These are phyloP conservation scores for Trametes gibbosa DNA, from an alignment of 768 basidiomycete genomes.

Conservation along the genomic window DNA sequence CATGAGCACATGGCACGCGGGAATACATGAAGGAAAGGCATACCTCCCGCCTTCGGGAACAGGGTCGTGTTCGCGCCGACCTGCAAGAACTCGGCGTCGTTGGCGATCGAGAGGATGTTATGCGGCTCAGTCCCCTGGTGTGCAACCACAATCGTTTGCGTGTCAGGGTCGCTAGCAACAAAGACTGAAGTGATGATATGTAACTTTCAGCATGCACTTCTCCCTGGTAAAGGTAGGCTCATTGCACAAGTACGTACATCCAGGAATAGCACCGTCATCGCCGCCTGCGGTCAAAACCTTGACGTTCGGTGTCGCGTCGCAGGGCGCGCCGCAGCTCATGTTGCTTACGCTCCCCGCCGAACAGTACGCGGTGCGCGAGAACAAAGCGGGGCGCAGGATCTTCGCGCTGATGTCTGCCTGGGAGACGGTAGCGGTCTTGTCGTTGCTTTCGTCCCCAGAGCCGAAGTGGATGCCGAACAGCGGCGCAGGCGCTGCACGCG, in stretches of 20 bases:
- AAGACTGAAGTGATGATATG: conserved; percentile 17
- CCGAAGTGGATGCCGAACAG: conserved; percentile 23
- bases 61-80: conserved; percentile 35
- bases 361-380: conserved; percentile 29
- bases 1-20: background rate
- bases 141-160: conserved; percentile 34
- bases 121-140: conserved; percentile 37
- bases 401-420: conserved; percentile 19
- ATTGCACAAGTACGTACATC: conserved; percentile 10
- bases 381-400: conserved; percentile 25
- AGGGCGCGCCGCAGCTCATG: conserved; percentile 28
- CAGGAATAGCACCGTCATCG: conserved; percentile 22
- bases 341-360: conserved; percentile 16
- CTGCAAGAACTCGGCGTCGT: conserved; percentile 25
- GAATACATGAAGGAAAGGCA: background rate
- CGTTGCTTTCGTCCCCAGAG: conserved; percentile 9
- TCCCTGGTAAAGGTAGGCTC: background rate
- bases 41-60: conserved; percentile 34
- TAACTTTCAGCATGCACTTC: background rate
- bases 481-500: conserved; percentile 17
- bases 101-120: conserved; percentile 27
- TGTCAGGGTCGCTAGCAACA: conserved; percentile 34
- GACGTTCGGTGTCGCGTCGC: conserved; percentile 24
- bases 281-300: conserved; percentile 26
- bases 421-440: conserved; percentile 14